Evolutionary conservation across 2,329 filamentous ascomycete genomes (phyloP).

Genomic region (Zalaria obscura): DNA sequence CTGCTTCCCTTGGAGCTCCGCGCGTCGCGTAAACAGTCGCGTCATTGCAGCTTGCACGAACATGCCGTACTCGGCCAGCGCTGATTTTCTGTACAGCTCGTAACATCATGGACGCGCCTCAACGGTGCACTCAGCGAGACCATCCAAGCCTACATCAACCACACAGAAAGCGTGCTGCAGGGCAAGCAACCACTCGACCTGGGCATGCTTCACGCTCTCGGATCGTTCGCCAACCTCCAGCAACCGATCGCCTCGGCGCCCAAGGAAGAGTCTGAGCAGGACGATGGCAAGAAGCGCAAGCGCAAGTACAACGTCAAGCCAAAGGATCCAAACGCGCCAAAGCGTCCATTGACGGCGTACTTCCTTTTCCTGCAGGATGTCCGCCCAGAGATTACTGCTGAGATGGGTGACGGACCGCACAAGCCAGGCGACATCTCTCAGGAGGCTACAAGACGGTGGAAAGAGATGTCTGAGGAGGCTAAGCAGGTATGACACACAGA

Average conservation of each 20-base stretch:
- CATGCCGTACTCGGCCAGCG: constrained; percentile 3
- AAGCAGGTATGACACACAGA: constrained; percentile 43
- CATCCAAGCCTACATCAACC: constrained; percentile 71
- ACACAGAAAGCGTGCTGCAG: constrained; percentile 71
- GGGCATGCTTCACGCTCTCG: constrained; percentile 1
- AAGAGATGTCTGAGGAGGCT: constrained; percentile 57
- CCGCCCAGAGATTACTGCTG: constrained; percentile 59
- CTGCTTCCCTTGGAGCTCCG: background rate
- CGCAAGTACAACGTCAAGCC: constrained; percentile 31
- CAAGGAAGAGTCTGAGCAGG: constrained; percentile 5
- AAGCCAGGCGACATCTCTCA: constrained; percentile 71
- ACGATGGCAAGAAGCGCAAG: constrained; percentile 13
- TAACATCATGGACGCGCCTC: constrained; percentile 64
- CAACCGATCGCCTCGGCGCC: background rate
- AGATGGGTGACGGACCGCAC: constrained; percentile 49
- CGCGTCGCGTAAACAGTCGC: constrained; percentile 5
- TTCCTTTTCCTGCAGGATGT: constrained; percentile 89
- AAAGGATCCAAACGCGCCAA: constrained; percentile 79
- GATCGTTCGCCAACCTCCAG: background rate
- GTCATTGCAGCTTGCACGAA: constrained; percentile 2
- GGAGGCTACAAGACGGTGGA: constrained; percentile 78
- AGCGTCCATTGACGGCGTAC: constrained; percentile 85
- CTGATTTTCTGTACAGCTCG: constrained; percentile 45
- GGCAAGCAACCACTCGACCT: constrained; percentile 16
- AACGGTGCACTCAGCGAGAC: constrained; percentile 67